Evolutionary conservation across 2,329 filamentous ascomycete genomes (phyloP).

Genomic region (Fusarium poae): DNA sequence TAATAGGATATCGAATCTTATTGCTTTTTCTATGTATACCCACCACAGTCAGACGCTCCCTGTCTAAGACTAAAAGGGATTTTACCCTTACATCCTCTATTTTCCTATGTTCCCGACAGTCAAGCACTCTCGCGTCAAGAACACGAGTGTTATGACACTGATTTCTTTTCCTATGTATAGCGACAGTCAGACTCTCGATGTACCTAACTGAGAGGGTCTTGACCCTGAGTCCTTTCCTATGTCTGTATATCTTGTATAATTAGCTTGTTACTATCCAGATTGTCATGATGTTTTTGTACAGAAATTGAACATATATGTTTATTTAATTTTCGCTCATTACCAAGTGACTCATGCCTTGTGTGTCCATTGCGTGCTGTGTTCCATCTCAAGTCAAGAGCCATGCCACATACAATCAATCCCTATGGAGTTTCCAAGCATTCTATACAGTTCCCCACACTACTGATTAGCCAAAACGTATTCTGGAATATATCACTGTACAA

Average conservation of each 20-base stretch:
- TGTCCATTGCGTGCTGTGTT: neutral
- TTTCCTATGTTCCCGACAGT: constrained; percentile 12
- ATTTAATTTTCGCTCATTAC: neutral
- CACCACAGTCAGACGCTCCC: constrained; percentile 9
- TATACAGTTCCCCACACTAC: neutral
- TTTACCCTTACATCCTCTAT: neutral
- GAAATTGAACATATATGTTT: constrained; percentile 21
- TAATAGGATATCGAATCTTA: constrained; percentile 4
- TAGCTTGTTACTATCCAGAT: constrained; percentile 9
- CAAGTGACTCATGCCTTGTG: neutral
- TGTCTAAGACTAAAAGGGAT: constrained; percentile 8
- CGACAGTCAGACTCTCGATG: constrained; percentile 1
- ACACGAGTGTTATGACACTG: neutral
- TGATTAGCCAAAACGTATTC: too few species aligned
- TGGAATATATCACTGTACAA: too few species aligned
- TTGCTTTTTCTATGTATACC: constrained; percentile 26
- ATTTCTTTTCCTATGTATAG: constrained; percentile 21
- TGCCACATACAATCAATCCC: neutral
- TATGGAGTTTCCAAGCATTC: neutral
- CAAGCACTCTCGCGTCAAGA: constrained; percentile 4
- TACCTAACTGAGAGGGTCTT: neutral
- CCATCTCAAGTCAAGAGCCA: neutral
- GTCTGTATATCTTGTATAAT: constrained; percentile 26
- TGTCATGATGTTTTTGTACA: constrained; percentile 2
- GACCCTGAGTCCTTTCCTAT: constrained; percentile 27